Evolutionary conservation across 1,284 basidiomycete genomes (phyloP), one percentile per base, ranked within the genome.

Genomic region (Marasmius oreades): DNA sequence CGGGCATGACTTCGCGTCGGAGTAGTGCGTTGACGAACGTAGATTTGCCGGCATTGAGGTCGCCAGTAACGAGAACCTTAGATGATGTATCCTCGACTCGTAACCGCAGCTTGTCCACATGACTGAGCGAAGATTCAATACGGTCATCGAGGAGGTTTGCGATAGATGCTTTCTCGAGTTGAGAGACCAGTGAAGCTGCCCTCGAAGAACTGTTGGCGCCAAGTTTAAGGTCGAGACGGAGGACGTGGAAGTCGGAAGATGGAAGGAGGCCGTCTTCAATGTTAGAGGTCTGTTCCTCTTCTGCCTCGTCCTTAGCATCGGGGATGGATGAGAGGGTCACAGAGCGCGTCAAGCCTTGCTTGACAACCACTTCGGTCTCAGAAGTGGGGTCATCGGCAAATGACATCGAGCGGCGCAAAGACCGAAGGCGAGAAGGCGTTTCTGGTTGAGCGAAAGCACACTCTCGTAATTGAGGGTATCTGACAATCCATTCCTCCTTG

Each of bases 41-140:
- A 33, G 95, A 98, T 75, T 99, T 99, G 66, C 97, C 97, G 31
- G 97, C 92, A 69, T 99, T 99, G 58, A 99, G 81, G 71, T 99
- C 97, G 62, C 97, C 97, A n/a, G 97, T 99, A 59, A 99, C 93
- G 60, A 99, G 85, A 46, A 99, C 95, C 69, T 98, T 95, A 64
- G 93, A 96, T 12, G 93, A 92, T 2, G 87, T 94, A 71, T 98
- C 96, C 68, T 91, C 80, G 20, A 99, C 88, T 48, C 97, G 90
- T 56, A 84, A 79, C 51, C 89, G 86, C 59, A 99, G 86, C 64
- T 90, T 91, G 61, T 90, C 82, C 57, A 99, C 84, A 67, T 99
- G 95, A 12, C 80, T 78, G 52, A 92, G 73, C 6, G 94, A 85
- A 23, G 85, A 75, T n/a, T 77, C 76, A 66, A 99, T 85, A 31